Percentiles rank a stretch among this genome's conserved stretches.
These are phyloP conservation scores for Geotrichum histeridarum DNA, from an alignment of 1,139 yeast genomes.

Conservation along the genomic window DNA sequence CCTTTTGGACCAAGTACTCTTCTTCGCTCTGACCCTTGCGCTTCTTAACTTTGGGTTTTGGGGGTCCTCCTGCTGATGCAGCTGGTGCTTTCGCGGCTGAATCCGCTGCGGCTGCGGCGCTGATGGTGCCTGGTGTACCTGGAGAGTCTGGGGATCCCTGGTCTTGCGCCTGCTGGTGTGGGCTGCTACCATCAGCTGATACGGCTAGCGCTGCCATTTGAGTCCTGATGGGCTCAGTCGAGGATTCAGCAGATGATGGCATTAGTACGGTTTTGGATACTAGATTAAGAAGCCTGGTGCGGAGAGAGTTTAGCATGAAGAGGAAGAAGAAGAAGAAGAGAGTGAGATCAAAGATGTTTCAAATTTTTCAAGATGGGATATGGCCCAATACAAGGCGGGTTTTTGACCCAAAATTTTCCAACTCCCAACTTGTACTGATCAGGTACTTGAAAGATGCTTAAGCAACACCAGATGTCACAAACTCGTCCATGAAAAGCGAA, in stretches of 20 bases:
- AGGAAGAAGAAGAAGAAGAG: neutral
- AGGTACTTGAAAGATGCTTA: neutral
- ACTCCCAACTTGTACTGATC: too few species aligned
- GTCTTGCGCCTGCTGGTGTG: neutral
- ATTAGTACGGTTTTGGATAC: neutral
- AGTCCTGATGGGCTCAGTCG: neutral
- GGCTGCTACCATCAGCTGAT: neutral
- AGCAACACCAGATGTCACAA: neutral
- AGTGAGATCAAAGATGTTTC: neutral
- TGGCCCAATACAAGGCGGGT: too few species aligned
- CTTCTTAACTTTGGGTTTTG: slow-evolving; percentile 17
- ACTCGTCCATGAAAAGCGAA: neutral
- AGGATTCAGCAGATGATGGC: neutral
- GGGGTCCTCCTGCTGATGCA: neutral
- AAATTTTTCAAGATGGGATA: neutral
- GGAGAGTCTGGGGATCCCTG: neutral
- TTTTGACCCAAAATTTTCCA: too few species aligned
- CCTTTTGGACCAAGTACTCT: slow-evolving; percentile 30
- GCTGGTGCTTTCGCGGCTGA: neutral
- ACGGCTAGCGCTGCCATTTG: slow-evolving; percentile 1
- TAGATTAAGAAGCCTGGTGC: neutral
- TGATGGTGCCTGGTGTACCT: neutral
- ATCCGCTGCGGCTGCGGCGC: neutral
- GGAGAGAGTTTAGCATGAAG: neutral
- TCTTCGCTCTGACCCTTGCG: slow-evolving; percentile 36